Conservation (phyloP, 1,284 basidiomycete species). For the Melampsora americana region DNA sequence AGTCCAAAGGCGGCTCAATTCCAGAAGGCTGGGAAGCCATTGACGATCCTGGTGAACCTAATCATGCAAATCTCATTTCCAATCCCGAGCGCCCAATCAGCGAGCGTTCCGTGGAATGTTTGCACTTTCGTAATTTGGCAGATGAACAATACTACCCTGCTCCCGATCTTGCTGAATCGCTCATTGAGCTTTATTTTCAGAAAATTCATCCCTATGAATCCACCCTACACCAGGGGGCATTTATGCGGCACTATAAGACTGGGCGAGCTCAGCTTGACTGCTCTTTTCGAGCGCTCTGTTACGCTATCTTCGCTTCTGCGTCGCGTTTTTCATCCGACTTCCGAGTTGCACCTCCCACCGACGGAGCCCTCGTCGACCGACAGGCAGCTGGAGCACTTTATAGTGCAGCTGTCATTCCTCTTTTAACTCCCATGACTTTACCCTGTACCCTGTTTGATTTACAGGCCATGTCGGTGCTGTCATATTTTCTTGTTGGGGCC, state of each 20-base stretch:
- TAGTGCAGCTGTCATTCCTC: background rate
- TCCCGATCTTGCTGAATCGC: slow-evolving; percentile 5
- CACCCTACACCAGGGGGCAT: slow-evolving; percentile 17
- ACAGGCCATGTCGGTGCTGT: slow-evolving; percentile 27
- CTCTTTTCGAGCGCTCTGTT: slow-evolving; percentile 39
- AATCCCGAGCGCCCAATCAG: background rate
- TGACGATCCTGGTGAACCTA: background rate
- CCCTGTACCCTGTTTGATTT: slow-evolving; percentile 31
- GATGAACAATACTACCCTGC: slow-evolving; percentile 9
- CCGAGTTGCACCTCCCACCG: background rate
- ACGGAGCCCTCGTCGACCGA: background rate
- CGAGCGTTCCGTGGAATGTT: background rate
- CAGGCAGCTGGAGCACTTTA: slow-evolving; percentile 21
- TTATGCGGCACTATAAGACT: slow-evolving; percentile 8
- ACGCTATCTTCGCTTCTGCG: slow-evolving; percentile 28
- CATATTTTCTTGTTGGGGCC: background rate
- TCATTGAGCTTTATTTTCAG: slow-evolving; percentile 22
- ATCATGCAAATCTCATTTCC: background rate
- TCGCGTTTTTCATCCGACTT: slow-evolving; percentile 27
- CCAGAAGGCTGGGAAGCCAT: background rate
- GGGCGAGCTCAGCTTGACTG: background rate
- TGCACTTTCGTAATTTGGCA: background rate
- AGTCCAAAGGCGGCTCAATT: background rate
- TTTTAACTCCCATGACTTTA: background rate
- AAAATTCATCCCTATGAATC: slow-evolving; percentile 16